Base-by-base conservation (phyloP, 768 basidiomycete genomes). In the Lepiota venenata region DNA sequence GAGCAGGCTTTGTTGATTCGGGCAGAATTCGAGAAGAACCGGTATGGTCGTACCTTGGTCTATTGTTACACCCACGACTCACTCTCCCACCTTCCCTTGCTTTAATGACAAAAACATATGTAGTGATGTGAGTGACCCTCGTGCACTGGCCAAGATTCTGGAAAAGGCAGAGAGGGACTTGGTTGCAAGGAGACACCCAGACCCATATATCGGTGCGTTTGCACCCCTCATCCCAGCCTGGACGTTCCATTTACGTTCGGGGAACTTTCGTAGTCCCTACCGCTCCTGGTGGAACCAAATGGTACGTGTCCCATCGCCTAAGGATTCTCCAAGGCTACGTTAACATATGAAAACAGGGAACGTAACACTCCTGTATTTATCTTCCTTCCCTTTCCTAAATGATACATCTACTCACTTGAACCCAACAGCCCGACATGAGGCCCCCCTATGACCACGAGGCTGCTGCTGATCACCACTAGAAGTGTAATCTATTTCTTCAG, bases 281-380 rank as follows among this genome's bases (percentile, higher is more conserved):
- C 38, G 88, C 85, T 68, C 92, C 93, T 44, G 93, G 89, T 55
- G 95, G 95, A 55, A 93, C 93, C n/a, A 97, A 96, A 73, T 98
- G 94, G 94, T 95, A 64, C 62, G 87, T 81, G 50, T 14, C 41
- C 15, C 46, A 50, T 27, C 39, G 52, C 15, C 27, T 21, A 22
- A 2, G 20, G 43, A 43, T 25, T 54, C 50, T 50, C 58, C 16
- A 56, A n/a, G 40, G 2, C 2, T 49, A 14, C 52, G 29, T 48
- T 54, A 29, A 50, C 38, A 4, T 39, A 22, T 48, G 55, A 27
- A 39, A 48, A 48, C 52, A 78, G 90, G 91, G 91, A 93, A 71
- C 85, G 91, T 56, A 91, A 92, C 65, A 66, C 81, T 56, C 88
- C 90, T 58, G 91, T 92, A 74, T 37, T 85, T 73, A 43, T 65